A percentile compares a stretch with the other conserved stretches of the same genome.
Evolutionary conservation across 1,139 yeast species (phyloP).

Genomic region (Saccharomyces pastorianus): DNA sequence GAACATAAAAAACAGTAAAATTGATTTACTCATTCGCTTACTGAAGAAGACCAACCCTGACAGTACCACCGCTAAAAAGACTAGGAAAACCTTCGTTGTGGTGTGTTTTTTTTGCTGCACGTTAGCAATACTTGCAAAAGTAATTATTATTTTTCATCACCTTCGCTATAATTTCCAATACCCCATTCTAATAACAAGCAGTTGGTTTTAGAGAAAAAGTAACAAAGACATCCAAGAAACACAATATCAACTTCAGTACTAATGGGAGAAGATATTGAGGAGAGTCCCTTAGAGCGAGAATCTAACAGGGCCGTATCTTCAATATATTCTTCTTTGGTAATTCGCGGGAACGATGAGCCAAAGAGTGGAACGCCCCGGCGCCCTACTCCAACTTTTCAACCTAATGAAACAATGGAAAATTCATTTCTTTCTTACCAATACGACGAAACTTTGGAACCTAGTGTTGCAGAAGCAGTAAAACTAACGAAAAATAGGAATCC

Average conservation of each 20-base stretch:
- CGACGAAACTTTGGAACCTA: slow-evolving; percentile 15
- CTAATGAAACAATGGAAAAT: background rate
- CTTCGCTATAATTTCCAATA: background rate
- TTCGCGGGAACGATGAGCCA: background rate
- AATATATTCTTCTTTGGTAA: background rate
- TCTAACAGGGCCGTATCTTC: background rate
- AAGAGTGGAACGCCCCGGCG: background rate
- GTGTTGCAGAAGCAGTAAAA: slow-evolving; percentile 18
- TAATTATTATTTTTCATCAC: background rate
- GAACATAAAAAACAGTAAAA: background rate
- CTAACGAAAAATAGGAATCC: slow-evolving; percentile 8
- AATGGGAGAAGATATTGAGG: background rate
- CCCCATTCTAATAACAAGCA: background rate
- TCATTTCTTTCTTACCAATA: background rate
- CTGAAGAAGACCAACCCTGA: background rate
- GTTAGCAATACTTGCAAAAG: background rate
- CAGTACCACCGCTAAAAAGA: background rate
- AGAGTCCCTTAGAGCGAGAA: background rate
- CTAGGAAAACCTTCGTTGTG: background rate
- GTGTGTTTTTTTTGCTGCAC: background rate
- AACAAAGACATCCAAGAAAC: background rate
- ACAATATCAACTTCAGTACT: background rate
- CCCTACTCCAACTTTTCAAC: background rate
- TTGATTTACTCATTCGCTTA: background rate
- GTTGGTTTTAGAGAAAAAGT: background rate